Evolutionary conservation across 257 asterid genomes (phyloP), one percentile per base, ranked within the genome.

Genomic region (Primulina eburnea): DNA sequence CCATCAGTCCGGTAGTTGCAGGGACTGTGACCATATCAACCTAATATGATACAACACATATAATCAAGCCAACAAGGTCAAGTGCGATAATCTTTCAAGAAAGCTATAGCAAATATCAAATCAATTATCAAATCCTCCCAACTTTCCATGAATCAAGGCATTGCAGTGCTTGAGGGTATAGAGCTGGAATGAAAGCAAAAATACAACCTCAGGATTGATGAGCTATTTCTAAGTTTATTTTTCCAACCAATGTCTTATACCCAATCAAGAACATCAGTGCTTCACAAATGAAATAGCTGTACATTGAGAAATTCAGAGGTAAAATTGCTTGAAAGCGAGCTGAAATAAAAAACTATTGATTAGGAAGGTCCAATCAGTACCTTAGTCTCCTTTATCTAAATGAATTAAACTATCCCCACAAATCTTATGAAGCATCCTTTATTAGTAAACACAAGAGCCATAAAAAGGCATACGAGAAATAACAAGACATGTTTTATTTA

Each of bases 1-100:
- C 96, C 97, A 91, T 91, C 70, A 89, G 96, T 70, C 97, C 96
- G 0, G 92, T 87, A 38, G 88, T 76, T 67, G 97, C 95, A 10
- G 97, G 97, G 52, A 90, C 71, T 55, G 87, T 89, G 70, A 84
- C 97, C 97, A 89, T 89, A 78, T 91, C 97, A 72, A 91, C 97
- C 97, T 91, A 84, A 24, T 40, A 83, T 47, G 38, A 40, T 28
- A 0, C 20, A 35, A 28, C 35, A 16, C 34, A 12, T 12, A 11
- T 2, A 21, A 34, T 7, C 69, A 34, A 62, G 5, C 24, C 40
- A 12, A 14, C 65, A 29, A 34, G 7, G 43, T 63, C 12, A 34
- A 62, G 50, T 33, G 30, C 43, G 14, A 63, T 34, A 9, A 63
- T 37, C 24, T 37, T 34, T n/a, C 43, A 63, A 7, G 24, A 50